Evolutionary conservation across 257 asterid genomes (phyloP), one percentile per base, ranked within the genome.

Genomic region (Mentha longifolia): DNA sequence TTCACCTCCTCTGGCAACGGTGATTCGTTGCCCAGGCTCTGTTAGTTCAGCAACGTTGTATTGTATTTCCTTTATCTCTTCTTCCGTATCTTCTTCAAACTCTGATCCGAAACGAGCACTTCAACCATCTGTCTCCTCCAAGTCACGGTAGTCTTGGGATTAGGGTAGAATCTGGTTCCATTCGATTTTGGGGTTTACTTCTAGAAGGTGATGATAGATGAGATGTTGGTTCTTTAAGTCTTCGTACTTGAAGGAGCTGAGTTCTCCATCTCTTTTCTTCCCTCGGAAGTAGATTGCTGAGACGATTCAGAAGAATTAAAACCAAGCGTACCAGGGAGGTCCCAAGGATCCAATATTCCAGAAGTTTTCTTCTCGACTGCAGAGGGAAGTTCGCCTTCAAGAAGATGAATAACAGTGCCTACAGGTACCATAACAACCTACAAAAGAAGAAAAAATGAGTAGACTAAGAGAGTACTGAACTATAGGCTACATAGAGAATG

Each of bases 371-470:
- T 81, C 81, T 95, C 96, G 11, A 92, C 85, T n/a, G 63, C 73
- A 65, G 88, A 76, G 63, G 97, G 97, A 70, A 86, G 70, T 80
- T 88, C 97, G 13, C 97, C 99, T 65, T 86, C 85, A 20, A 89
- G 45, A 59, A 92, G 89, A 80, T 92, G 98, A 82, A 91, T 80
- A 56, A 86, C 97, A 17, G 99, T 92, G 70, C 99, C 99, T 57
- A 88, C 86, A 42, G 99, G 98, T 49, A 94, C 97, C 58, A 60
- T 78, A 83, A 88, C 88, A 79, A 89, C 95, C 99, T 94, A 33
- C 5, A 33, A 33, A 33, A 71, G 49, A 50, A 76, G 67, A 65
- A 17, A 65, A 65, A 74, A 63, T 35, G 30, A 31, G 16, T 20
- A 73, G 66, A 33, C 42, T 13, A 62, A 54, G 25, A 20, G 66